Evolutionary conservation across 164 flowering plant genomes (phyloP), one percentile per base, ranked within the genome.

Genomic region (Annona cherimola): DNA sequence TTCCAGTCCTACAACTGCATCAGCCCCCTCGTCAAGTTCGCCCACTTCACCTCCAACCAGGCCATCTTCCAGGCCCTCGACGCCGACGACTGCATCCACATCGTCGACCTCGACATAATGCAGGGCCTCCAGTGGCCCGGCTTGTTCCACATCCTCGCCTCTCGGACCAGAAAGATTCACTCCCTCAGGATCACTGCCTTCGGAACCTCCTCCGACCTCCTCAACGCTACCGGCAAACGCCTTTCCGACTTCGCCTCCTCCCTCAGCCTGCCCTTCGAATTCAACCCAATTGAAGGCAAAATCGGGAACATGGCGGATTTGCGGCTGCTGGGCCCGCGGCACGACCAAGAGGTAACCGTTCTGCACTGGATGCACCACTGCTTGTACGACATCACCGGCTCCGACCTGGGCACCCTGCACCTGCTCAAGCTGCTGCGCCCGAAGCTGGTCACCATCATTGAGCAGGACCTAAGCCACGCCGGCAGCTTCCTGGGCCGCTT

Each of bases 61-160:
- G 97, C 97, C 16, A 91, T 93, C 55, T 86, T 83, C 76, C 88
- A 88, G 73, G 91, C 91, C 0, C 60, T 89, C 61, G 87, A 87
- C 71, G 89, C 84, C 65, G 86, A 77, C 39, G 90, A 87, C 62
- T 82, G 86, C 8, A 84, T 91, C 76, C 98, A 93, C 78, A 84
- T 93, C 73, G 85, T 93, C 79, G 98, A 91, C 67, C 87, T 93
- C 55, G 98, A 93, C 73, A 84, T 93, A 62, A 93, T 91, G 97
- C 97, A 93, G 74, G 98, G 98, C 14, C 97, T 93, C 63, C 98
- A 93, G 74, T 93, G 98, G 98, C 98, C 98, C 1, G 98, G 96
- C 42, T 72, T 91, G 69, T 93, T 93, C 81, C 97, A 94, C 83
- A 90, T 92, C 77, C 85, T 94, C 63, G 93, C 94, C 18, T 86